These are phyloP conservation scores for Parietaria judaica DNA, from an alignment of 306 rosid species.

Conservation along the genomic window DNA sequence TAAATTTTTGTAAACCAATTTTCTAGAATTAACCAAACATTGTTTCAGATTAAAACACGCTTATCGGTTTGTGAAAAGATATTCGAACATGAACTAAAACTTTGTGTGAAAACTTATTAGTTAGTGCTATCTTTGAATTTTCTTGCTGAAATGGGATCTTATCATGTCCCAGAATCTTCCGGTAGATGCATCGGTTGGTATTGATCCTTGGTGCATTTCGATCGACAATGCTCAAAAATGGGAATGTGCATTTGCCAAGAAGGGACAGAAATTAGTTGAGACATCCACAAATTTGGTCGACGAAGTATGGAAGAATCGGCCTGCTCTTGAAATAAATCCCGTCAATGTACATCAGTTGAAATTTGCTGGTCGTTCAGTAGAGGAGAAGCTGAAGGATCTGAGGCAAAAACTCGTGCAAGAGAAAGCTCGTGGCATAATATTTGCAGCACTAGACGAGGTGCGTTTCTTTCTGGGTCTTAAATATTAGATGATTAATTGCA, in stretches of 20 bases:
- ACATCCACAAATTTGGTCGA: slow-evolving; percentile 79
- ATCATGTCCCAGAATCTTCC: slow-evolving; percentile 56
- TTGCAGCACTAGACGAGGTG: slow-evolving; percentile 88
- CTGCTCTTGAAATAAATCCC: slow-evolving; percentile 50
- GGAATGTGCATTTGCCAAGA: slow-evolving; percentile 58
- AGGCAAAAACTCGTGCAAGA: slow-evolving; percentile 51
- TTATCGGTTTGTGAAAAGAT: too few relatives aligned
- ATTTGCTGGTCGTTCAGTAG: slow-evolving; percentile 72
- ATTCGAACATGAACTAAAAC: too few relatives aligned
- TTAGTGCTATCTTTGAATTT: neutral
- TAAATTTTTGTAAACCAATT: too few relatives aligned
- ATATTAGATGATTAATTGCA: neutral
- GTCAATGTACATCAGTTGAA: slow-evolving; percentile 56
- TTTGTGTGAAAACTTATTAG: too few relatives aligned
- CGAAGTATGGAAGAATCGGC: slow-evolving; percentile 80
- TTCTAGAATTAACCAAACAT: too few relatives aligned
- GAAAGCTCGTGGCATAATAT: slow-evolving; percentile 58
- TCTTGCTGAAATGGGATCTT: neutral
- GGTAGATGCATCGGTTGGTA: slow-evolving; percentile 59
- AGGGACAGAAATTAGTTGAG: slow-evolving; percentile 74
- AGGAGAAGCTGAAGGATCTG: slow-evolving; percentile 65
- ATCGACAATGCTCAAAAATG: slow-evolving; percentile 77
- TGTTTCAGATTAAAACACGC: too few relatives aligned
- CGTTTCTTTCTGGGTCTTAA: slow-evolving; percentile 15
- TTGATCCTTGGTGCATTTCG: slow-evolving; percentile 94